Base-by-base conservation (phyloP, 2,329 filamentous ascomycete species). In the Aspergillus chevalieri region DNA sequence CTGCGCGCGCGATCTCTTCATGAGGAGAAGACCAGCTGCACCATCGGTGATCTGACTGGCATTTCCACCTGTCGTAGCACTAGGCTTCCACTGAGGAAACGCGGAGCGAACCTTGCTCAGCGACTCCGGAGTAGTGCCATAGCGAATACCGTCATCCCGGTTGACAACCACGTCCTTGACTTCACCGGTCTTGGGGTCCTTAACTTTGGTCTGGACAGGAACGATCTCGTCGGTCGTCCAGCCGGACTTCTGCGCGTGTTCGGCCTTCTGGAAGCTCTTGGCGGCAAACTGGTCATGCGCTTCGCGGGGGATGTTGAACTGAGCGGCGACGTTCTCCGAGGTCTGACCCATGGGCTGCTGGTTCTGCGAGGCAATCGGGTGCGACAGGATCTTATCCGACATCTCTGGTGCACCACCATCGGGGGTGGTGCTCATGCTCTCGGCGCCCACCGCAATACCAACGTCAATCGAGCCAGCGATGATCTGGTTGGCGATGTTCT, bases 401-500 rank as follows among this genome's bases (percentile, higher is more conserved):
- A 95, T 92, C 69, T 94, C 88, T 50, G 84, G 80, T 50, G 91
- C 89, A 22, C 76, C 77, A 22, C 88, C 87, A 38, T 91, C 91
- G 67, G 95, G 92, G 65, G 94, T 86, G 49, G 78, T 79, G 67
- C 83, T 89, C 91, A 96, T 96, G 76, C 86, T 92, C 81, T 96
- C 91, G 8, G 93, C 89, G 58, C 91, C 91, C 6, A 90, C 89
- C 49, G 89, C 91, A 57, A 96, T 82, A 58, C 91, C 91, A 49
- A 96, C 73, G 63, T 95, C 90, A 65, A 96, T 96, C 80, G 93
- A 94, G 63, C 91, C 91, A 10, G 82, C 68, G 59, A 80, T 82
- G 74, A 96, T 96, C 66, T 89, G 87, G 76, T 95, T 94, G 56
- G 90, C 91, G 61, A 96, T 85, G 66, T 95, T 91, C 56, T 93